Conservation (phyloP, 2,329 filamentous ascomycete genomes). For the Xylaria sp. region DNA sequence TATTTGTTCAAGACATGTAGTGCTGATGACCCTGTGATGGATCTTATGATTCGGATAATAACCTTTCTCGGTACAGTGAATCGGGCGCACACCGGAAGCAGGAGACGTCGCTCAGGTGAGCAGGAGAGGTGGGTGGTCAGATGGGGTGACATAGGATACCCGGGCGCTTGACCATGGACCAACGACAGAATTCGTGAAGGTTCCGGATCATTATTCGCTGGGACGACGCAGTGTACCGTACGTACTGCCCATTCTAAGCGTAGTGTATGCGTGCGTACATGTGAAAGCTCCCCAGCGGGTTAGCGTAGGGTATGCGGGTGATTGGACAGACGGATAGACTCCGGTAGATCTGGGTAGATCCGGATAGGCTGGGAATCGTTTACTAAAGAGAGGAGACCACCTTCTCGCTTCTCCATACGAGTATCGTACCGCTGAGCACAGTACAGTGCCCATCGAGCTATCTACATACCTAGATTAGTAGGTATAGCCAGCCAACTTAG, state of each 20-base stretch:
- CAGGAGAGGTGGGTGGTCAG: slow-evolving; percentile 34
- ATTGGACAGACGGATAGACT: slow-evolving; percentile 39
- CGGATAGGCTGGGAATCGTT: slow-evolving; percentile 24
- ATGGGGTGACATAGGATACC: slow-evolving; percentile 32
- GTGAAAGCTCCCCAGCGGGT: slow-evolving; percentile 26
- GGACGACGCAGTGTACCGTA: background rate
- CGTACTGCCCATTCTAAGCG: background rate
- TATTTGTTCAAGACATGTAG: slow-evolving; percentile 18
- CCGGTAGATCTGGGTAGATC: slow-evolving; percentile 41
- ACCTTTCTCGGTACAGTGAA: slow-evolving; percentile 17
- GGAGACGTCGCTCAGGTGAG: slow-evolving; percentile 33
- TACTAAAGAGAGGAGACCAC: slow-evolving; percentile 19
- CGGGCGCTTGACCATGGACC: slow-evolving; percentile 35
- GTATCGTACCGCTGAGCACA: background rate
- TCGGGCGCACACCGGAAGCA: slow-evolving; percentile 17
- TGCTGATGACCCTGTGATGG: slow-evolving; percentile 31
- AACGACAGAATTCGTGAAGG: slow-evolving; percentile 28
- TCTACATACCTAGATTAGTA: too few species aligned
- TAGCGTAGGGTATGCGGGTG: slow-evolving; percentile 33
- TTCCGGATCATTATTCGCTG: slow-evolving; percentile 23
- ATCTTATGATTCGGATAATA: slow-evolving; percentile 32
- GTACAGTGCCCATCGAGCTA: background rate
- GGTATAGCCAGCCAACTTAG: background rate
- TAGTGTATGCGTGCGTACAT: background rate
- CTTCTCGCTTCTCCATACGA: background rate